phyloP scores from a whole-genome alignment of 2,329 filamentous ascomycete genomes.

The Endocalyx cinctus region DNA sequence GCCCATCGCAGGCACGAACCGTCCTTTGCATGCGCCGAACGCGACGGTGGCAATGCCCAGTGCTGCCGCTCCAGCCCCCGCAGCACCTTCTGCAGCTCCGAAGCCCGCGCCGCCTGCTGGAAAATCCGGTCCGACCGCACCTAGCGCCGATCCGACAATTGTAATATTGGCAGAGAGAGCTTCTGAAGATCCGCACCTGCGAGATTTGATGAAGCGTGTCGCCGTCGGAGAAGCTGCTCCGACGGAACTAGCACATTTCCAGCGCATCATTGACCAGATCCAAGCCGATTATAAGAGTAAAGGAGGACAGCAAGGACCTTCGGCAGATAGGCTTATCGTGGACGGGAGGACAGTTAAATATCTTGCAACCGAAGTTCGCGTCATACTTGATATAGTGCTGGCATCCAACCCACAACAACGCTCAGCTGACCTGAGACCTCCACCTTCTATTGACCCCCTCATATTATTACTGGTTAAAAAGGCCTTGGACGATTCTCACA shows the following conservation, averaged over 20 bases:
- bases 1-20: conserved; percentile 17
- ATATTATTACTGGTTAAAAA: conserved; percentile 54
- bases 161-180: conserved; percentile 73
- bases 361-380: conserved; percentile 54
- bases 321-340: conserved; percentile 50
- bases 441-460: conserved; percentile 49
- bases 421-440: conserved; percentile 47
- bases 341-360: conserved; percentile 54
- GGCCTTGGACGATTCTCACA: conserved; percentile 48
- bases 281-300: conserved; percentile 55
- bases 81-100: conserved; percentile 14
- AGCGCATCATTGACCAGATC: conserved; percentile 75
- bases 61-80: conserved; percentile 16
- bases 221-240: conserved; percentile 69
- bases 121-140: no score
- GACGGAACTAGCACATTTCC: conserved; percentile 70
- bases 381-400: conserved; percentile 56
- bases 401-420: conserved; percentile 54
- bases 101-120: conserved; percentile 18
- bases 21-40: conserved; percentile 20
- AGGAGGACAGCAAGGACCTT: conserved; percentile 46
- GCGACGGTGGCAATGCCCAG: conserved; percentile 9
- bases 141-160: conserved; percentile 68
- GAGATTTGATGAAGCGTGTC: conserved; percentile 78
- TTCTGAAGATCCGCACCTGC: conserved; percentile 65